Conservation (phyloP, 176 grass and related monocot species). For the Eleusine coracana region DNA sequence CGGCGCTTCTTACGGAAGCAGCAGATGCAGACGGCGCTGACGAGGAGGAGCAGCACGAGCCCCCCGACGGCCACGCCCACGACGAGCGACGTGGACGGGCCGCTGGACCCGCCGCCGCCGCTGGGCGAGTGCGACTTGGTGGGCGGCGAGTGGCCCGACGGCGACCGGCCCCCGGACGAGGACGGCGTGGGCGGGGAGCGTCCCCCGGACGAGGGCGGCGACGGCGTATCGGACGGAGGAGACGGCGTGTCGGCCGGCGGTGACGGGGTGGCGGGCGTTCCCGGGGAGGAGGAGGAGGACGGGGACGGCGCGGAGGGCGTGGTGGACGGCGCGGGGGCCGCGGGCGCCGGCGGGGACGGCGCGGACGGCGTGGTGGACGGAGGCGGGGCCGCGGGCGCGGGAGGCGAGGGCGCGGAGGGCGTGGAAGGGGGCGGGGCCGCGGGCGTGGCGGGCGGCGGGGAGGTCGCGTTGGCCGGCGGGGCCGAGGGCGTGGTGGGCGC, state of each 20-base stretch:
- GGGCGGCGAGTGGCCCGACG: conserved; percentile 3
- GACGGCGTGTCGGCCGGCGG: conserved; percentile 41
- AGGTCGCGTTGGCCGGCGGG: neutral
- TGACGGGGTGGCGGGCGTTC: conserved; percentile 9
- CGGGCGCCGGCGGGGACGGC: neutral
- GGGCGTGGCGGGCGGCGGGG: neutral
- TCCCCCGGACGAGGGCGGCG: conserved; percentile 27
- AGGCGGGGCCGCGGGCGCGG: neutral
- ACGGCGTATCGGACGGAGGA: conserved; percentile 20
- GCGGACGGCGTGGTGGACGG: neutral
- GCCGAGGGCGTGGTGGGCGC: conserved; percentile 36
- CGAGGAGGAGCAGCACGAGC: conserved; percentile 50
- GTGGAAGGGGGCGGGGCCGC: neutral
- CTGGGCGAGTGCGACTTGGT: conserved; percentile 19
- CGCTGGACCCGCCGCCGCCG: neutral
- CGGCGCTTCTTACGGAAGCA: conserved; percentile 69
- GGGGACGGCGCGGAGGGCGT: conserved; percentile 32
- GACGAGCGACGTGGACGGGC: conserved; percentile 46
- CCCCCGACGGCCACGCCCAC: conserved; percentile 56
- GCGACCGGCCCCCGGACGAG: conserved; percentile 17
- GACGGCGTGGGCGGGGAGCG: conserved; percentile 36
- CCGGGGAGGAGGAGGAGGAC: neutral
- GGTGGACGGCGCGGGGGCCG: conserved; percentile 25
- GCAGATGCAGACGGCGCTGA: conserved; percentile 61
- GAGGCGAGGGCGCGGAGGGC: neutral